These are phyloP conservation scores for Clavariopsis aquatica DNA, from an alignment of 495 filamentous ascomycete genomes.

Conservation along the genomic window DNA sequence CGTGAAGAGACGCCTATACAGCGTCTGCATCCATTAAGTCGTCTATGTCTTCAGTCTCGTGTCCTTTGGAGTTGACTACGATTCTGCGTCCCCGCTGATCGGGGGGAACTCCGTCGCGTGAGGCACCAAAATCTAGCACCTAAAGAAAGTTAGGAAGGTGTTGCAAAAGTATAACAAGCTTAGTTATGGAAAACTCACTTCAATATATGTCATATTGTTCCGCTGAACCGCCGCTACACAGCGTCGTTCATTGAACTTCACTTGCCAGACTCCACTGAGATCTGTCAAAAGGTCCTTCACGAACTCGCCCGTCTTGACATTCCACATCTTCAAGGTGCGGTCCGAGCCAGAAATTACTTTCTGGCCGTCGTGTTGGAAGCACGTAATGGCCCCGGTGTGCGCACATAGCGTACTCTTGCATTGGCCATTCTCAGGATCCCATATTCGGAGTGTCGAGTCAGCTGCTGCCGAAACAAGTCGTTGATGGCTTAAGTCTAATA, in stretches of 20 bases:
- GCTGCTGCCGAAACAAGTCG: constrained; percentile 92
- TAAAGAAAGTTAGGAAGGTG: constrained; percentile 20
- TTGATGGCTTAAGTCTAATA: constrained; percentile 84
- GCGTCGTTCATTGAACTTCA: constrained; percentile 92
- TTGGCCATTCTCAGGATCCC: constrained; percentile 91
- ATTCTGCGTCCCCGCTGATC: constrained; percentile 78
- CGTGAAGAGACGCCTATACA: constrained; percentile 7
- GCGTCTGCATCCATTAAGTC: constrained; percentile 33
- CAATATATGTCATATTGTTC: constrained; percentile 88
- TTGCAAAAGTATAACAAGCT: background rate
- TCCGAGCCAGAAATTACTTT: constrained; percentile 97
- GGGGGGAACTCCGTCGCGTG: constrained; percentile 54
- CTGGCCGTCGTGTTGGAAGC: constrained; percentile 96
- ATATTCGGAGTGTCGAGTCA: constrained; percentile 92
- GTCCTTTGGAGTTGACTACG: constrained; percentile 63
- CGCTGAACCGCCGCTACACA: constrained; percentile 97
- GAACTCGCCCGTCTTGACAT: constrained; percentile 86
- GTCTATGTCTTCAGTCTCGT: constrained; percentile 43
- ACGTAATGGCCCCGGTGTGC: constrained; percentile 96
- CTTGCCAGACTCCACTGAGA: constrained; percentile 95
- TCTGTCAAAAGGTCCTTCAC: constrained; percentile 95
- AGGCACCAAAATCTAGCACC: constrained; percentile 70
- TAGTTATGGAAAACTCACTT: constrained; percentile 60
- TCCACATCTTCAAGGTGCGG: constrained; percentile 98
- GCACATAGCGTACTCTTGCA: constrained; percentile 88